Base-by-base conservation (phyloP, 345 rosid genomes). In the Citrus hindsii region DNA sequence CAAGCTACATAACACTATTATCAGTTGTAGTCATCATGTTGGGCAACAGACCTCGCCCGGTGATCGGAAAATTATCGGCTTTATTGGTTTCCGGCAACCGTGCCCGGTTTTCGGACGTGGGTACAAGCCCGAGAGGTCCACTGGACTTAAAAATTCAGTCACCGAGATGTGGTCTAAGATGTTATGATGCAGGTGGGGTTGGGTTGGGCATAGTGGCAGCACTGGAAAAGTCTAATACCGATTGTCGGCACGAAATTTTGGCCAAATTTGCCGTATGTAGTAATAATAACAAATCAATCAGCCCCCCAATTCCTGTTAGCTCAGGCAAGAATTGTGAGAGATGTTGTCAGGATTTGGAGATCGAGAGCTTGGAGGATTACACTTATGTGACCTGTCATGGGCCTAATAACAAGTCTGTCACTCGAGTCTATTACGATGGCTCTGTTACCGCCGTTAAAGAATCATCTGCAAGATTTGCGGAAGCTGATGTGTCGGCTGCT, bases 131-230 rank as follows among this genome's bases (percentile, higher is more conserved):
- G 35, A 89, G 83, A 76, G 83, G 96, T 75, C 94, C 98, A 68
- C 76, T 94, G 1, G 94, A 94, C 76, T 79, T 82, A 67, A 91
- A 82, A 77, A 82, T 83, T 64, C 86, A 85, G 42, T 94, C 95
- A 46, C 91, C 94, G 16, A 85, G 93, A 80, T 46, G 51, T 1
- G 88, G 90, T 9, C 78, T 84, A 67, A 89, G 84, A 78, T 86
- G 71, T 40, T 88, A 84, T 48, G 90, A 91, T 79, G 78, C 71
- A 4, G 97, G 85, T 67, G 92, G 94, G 30, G 89, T 95, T 73
- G 98, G 98, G 21, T 75, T 95, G 60, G 98, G 94, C 2, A 95
- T 95, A 61, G 92, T 93, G 4, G 94, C 90, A 1, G 95, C 95
- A 1, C 90, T 92, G 16, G 95, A 93, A 77, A 92, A 89, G 65